Evolutionary conservation across 2,329 filamentous ascomycete genomes (phyloP), one percentile per base, ranked within the genome.

Genomic region (Fusarium sp.): DNA sequence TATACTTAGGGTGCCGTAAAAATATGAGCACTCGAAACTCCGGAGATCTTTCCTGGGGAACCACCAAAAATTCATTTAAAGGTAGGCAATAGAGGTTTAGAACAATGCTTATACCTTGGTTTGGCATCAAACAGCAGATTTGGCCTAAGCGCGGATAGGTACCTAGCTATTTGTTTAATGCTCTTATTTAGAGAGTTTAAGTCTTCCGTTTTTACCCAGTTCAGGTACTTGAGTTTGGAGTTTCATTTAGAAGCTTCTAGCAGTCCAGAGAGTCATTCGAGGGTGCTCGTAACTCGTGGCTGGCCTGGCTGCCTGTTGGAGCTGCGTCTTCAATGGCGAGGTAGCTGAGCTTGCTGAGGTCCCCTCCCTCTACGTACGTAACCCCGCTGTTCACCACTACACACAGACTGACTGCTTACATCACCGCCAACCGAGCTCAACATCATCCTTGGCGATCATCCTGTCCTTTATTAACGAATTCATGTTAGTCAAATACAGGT

Each of bases 361-460:
- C n/a, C n/a, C n/a, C n/a, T n/a, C n/a, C 24, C 30, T 24, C 30
- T 51, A 50, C 16, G 26, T 51, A 63, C 31, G 33, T 55, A 57
- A 73, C 71, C 71, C 71, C 71, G 67, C 71, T 36, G 63, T 63
- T 55, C 45, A 26, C 35, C 57, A 54, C 33, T 53, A 36, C 24
- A 38, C 22, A 30, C 53, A 28, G n/a, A n/a, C 41, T 50, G 36
- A 24, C 58, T 60, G 68, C 71, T 74, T 74, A 74, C 72, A 74
- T 74, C 72, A 74, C 72, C 58, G 44, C 56, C 62, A 38, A 42
- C 30, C 51, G 22, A 67, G 64, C 71, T 72, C 55, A 67, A 70
- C 60, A 61, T 59, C 15, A 38, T 30, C 33, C 68, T 64, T 54
- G 61, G 38, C 70, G 50, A 70, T 57, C 48, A 26, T 51, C 44